phyloP scores from a whole-genome alignment of 2,329 filamentous ascomycete species.

The Aspergillus clavatus region DNA sequence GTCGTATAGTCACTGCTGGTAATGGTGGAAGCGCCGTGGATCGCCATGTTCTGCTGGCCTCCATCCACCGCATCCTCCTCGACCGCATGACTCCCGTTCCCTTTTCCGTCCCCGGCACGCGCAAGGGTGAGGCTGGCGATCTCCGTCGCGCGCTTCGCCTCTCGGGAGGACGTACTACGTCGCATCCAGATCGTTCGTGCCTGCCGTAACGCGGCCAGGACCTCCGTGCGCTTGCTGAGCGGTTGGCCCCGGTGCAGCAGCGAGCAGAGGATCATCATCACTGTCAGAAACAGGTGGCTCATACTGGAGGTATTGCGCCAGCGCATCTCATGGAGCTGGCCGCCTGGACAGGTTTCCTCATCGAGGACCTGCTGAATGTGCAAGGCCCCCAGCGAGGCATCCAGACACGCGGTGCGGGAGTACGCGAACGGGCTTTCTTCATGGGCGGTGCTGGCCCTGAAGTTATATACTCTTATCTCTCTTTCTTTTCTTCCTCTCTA shows the following conservation, averaged over 20 bases:
- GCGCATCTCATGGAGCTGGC: conserved; percentile 47
- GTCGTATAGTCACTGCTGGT: too few species aligned
- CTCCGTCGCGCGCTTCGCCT: conserved; percentile 14
- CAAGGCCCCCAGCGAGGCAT: conserved; percentile 45
- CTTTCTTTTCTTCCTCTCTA: too few species aligned
- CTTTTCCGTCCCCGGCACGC: too few species aligned
- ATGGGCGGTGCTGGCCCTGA: too few species aligned
- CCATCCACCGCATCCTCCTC: too few species aligned
- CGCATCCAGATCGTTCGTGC: conserved; percentile 16
- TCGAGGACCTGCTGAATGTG: conserved; percentile 47
- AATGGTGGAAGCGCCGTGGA: too few species aligned
- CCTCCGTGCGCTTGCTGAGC: conserved; percentile 12
- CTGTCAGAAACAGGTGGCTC: conserved; percentile 58
- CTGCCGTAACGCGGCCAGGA: conserved; percentile 9
- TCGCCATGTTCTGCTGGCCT: too few species aligned
- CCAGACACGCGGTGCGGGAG: conserved; percentile 43
- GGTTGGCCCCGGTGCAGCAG: conserved; percentile 9
- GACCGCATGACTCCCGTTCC: too few species aligned
- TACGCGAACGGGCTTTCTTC: too few species aligned
- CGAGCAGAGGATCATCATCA: conserved; percentile 53
- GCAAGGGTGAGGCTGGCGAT: conserved; percentile 6
- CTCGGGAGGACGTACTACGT: conserved; percentile 11
- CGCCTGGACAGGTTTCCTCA: conserved; percentile 49
- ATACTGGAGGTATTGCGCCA: conserved; percentile 56
- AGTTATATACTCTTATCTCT: too few species aligned